phyloP scores from a whole-genome alignment of 352 stramenopile genomes.

The Globisporangium middletonii region DNA sequence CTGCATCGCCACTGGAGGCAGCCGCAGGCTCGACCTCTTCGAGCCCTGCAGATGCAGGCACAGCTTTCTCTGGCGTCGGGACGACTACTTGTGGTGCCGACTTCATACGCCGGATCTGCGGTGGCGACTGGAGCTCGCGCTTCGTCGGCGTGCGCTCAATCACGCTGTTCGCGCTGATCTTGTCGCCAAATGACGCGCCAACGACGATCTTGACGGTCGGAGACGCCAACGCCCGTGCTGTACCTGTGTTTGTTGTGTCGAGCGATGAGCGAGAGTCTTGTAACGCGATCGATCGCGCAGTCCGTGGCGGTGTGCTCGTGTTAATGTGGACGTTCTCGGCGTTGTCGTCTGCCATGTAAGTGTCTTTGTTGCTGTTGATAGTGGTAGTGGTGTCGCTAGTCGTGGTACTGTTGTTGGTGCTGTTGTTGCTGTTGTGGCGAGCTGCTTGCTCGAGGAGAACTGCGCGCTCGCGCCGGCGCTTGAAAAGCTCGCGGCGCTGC shows the following conservation, averaged over 20 bases:
- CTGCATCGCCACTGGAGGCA: neutral
- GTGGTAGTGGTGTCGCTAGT: too few relatives aligned
- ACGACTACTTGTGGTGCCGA: constrained; percentile 16
- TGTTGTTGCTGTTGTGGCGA: neutral
- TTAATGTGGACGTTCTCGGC: constrained; percentile 4
- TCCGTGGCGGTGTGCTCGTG: neutral
- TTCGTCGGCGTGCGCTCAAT: constrained; percentile 46
- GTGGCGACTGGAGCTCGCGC: constrained; percentile 20
- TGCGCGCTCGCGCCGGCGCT: constrained; percentile 20
- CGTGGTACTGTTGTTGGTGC: neutral
- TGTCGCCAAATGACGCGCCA: constrained; percentile 23
- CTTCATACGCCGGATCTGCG: constrained; percentile 11
- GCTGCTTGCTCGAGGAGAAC: neutral
- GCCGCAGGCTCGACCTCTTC: neutral
- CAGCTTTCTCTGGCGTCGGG: constrained; percentile 25
- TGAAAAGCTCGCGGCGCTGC: constrained; percentile 21
- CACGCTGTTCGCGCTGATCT: constrained; percentile 15
- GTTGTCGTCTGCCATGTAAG: neutral
- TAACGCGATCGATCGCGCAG: neutral
- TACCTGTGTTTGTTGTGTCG: neutral
- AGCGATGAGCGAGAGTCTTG: neutral
- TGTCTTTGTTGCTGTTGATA: neutral
- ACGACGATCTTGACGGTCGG: constrained; percentile 10
- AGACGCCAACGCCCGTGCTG: neutral
- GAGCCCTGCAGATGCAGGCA: constrained; percentile 6